phyloP scores from a whole-genome alignment of 2,329 filamentous ascomycete species.

The Pseudogymnoascus verrucosus region DNA sequence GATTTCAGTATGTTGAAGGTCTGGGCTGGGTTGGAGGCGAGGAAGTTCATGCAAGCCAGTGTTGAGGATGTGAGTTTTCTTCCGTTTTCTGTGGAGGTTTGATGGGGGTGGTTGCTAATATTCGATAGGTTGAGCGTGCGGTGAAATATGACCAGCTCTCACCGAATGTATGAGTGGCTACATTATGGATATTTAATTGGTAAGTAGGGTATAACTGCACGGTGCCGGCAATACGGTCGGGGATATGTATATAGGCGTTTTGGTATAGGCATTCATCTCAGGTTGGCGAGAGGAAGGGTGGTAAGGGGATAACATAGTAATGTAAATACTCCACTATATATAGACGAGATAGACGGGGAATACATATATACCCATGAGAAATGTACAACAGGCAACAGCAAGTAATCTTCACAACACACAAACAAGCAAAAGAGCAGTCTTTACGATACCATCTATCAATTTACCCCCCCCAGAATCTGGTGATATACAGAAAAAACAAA shows the following conservation, averaged over 20 bases:
- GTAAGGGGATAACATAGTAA: background rate
- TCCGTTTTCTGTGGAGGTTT: constrained; percentile 11
- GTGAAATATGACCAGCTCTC: constrained; percentile 86
- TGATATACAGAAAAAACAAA: constrained; percentile 7
- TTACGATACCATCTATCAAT: background rate
- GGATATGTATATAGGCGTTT: constrained; percentile 1
- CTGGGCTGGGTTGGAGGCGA: constrained; percentile 84
- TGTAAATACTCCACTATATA: constrained; percentile 7
- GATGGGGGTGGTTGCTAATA: constrained; percentile 6
- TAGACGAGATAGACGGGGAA: background rate
- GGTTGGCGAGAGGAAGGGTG: background rate
- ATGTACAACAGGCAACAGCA: background rate
- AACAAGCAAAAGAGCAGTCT: background rate
- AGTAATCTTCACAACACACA: background rate
- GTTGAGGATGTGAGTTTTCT: constrained; percentile 65
- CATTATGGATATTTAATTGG: background rate
- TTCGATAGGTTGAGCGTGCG: constrained; percentile 65
- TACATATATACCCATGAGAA: background rate
- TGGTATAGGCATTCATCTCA: background rate
- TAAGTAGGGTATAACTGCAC: background rate
- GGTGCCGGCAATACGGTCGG: background rate
- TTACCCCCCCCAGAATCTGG: background rate
- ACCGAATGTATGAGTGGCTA: constrained; percentile 60
- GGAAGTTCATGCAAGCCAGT: constrained; percentile 82
- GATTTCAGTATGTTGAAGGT: constrained; percentile 82